Evolutionary conservation across 176 grass and related monocot genomes (phyloP), one percentile per base, ranked within the genome.

Genomic region (Carex littledalei): DNA sequence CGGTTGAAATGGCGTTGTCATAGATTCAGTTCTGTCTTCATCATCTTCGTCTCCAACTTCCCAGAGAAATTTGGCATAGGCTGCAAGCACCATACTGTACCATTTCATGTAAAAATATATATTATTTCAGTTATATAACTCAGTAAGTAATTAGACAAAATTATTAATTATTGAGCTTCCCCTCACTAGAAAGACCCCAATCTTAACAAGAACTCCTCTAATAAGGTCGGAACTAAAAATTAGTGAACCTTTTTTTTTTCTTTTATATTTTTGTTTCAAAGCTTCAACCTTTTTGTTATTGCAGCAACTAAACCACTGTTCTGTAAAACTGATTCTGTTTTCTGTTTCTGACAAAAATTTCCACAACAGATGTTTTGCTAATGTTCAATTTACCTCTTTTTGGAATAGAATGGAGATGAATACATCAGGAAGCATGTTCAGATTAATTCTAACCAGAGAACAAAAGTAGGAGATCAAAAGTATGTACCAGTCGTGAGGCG

Each of bases 11-110:
- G 59, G 17, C 63, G 11, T 14, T 21, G 13, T 7, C 16, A 24
- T 39, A 41, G 52, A 59, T 32, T 13, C 88, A 5, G 12, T 31
- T 10, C 4, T 63, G n/a, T 10, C 79, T 47, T 85, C 86, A 0
- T 92, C 89, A 0, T 87, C 90, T 0, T 92, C 89, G 0, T 92
- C 89, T 15, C 88, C 89, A 5, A 89, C 50, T 88, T 93, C 89
- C 95, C 95, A 94, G 47, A 98, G 81, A 88, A 98, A 98, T 64
- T 85, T 89, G 11, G 92, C 92, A 77, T 92, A 90, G 56, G 92
- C 91, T 53, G 86, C 92, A 47, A 94, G 67, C 67, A 98, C 92
- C 32, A 91, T 87, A 87, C 95, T 98, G 91, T 84, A 80, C n/a
- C 72, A 12, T 22, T 45, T 55, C 18, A 39, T 43, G 62, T 61